Evolutionary conservation across 2,329 filamentous ascomycete species (phyloP).

Genomic region (Lecanicillium sp.): DNA sequence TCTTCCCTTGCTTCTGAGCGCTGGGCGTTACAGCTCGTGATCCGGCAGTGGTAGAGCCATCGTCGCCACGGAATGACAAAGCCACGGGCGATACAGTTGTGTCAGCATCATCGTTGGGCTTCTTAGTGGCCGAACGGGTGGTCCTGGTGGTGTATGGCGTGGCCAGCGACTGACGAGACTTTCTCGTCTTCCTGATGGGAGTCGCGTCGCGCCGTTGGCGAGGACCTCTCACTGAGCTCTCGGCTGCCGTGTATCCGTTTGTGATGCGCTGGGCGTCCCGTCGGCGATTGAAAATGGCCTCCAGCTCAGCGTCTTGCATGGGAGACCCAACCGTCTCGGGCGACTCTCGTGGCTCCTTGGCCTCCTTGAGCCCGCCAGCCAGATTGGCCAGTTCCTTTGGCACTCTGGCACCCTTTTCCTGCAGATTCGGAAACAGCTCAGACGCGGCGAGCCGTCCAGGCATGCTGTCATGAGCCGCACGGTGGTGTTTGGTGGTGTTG

Average conservation of each 20-base stretch:
- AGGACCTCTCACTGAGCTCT: conserved; percentile 30
- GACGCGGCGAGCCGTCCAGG: conserved; percentile 28
- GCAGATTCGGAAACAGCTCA: conserved; percentile 23
- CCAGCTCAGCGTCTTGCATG: conserved; percentile 21
- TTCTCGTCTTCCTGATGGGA: conserved; percentile 23
- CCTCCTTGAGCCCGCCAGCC: neutral
- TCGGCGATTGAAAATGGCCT: conserved; percentile 25
- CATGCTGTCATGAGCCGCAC: conserved; percentile 25
- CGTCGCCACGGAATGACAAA: conserved; percentile 38
- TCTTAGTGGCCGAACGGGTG: conserved; percentile 44
- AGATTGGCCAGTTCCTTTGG: neutral
- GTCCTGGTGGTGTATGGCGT: conserved; percentile 29
- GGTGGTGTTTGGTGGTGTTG: conserved; percentile 5
- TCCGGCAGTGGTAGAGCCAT: conserved; percentile 36
- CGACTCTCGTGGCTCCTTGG: conserved; percentile 18
- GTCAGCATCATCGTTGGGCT: conserved; percentile 46
- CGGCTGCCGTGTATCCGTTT: conserved; percentile 22
- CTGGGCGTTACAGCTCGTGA: conserved; percentile 55
- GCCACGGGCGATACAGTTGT: conserved; percentile 43
- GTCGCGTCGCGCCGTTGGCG: conserved; percentile 21
- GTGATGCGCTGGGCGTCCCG: conserved; percentile 31
- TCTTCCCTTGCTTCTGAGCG: conserved; percentile 48
- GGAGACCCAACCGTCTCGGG: conserved; percentile 15
- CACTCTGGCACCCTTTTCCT: conserved; percentile 8
- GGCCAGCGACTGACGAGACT: conserved; percentile 27